Evolutionary conservation across 2,329 filamentous ascomycete species (phyloP).

Genomic region (Talaromyces sp.): DNA sequence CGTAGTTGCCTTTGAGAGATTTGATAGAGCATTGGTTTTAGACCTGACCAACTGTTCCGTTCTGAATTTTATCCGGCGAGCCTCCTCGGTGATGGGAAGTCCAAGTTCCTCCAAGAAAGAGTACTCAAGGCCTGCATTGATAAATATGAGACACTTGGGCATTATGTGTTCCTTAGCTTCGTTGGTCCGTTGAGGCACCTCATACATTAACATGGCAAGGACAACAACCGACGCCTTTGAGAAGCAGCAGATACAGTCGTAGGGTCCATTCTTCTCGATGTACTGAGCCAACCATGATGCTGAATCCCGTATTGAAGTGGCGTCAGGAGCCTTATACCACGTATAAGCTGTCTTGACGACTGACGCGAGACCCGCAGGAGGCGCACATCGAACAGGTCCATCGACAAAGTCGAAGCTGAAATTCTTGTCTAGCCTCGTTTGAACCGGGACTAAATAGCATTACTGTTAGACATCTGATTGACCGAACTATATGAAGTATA

Average conservation of each 20-base stretch:
- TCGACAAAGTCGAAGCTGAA: slow-evolving; percentile 43
- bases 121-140: slow-evolving; percentile 34
- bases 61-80: neutral
- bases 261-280: slow-evolving; percentile 36
- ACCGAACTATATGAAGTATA: slow-evolving; percentile 5
- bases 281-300: slow-evolving; percentile 30
- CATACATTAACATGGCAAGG: slow-evolving; percentile 27
- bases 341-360: slow-evolving; percentile 43
- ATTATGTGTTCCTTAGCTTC: neutral
- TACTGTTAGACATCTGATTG: slow-evolving; percentile 19
- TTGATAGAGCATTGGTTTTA: slow-evolving; percentile 19
- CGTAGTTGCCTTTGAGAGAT: slow-evolving; percentile 26
- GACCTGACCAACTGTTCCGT: slow-evolving; percentile 1
- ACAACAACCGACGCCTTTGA: slow-evolving; percentile 41
- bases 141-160: slow-evolving; percentile 33
- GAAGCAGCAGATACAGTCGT: slow-evolving; percentile 42
- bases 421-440: slow-evolving; percentile 18
- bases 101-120: slow-evolving; percentile 32
- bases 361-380: slow-evolving; percentile 39
- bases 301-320: slow-evolving; percentile 22
- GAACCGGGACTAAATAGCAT: slow-evolving; percentile 29
- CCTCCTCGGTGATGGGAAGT: slow-evolving; percentile 27
- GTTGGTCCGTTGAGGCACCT: neutral
- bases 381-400: slow-evolving; percentile 26
- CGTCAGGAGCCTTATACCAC: slow-evolving; percentile 28